phyloP scores from a whole-genome alignment of 2,329 filamentous ascomycete genomes.

The Cordyceps militaris region DNA sequence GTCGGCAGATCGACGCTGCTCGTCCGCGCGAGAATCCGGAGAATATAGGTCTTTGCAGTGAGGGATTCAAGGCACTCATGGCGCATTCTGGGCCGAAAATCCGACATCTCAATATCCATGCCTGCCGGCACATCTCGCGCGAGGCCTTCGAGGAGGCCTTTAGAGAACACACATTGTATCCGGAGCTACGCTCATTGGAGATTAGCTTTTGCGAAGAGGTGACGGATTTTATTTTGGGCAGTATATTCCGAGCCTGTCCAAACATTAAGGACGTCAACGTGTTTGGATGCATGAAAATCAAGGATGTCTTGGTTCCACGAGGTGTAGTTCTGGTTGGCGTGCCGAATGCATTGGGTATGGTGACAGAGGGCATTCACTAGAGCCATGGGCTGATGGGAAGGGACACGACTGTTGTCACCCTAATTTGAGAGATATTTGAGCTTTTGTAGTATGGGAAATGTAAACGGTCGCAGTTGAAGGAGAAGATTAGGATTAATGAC shows the following conservation, averaged over 20 bases:
- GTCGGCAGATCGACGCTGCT: slow-evolving; percentile 66
- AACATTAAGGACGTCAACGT: slow-evolving; percentile 52
- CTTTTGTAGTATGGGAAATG: neutral
- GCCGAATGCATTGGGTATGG: slow-evolving; percentile 52
- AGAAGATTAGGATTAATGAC: too few relatives aligned
- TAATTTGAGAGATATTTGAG: neutral
- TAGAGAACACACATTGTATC: slow-evolving; percentile 51
- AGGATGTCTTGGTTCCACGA: slow-evolving; percentile 43
- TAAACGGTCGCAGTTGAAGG: too few relatives aligned
- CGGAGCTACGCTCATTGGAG: slow-evolving; percentile 63
- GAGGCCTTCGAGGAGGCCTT: slow-evolving; percentile 72
- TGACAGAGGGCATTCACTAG: slow-evolving; percentile 42
- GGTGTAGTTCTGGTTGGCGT: slow-evolving; percentile 52
- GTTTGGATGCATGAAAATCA: slow-evolving; percentile 60
- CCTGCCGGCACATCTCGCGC: slow-evolving; percentile 72
- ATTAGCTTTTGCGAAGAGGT: slow-evolving; percentile 68
- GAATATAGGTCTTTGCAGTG: slow-evolving; percentile 64
- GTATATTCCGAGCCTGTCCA: slow-evolving; percentile 58
- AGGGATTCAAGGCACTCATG: slow-evolving; percentile 77
- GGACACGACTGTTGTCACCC: neutral
- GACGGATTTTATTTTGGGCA: slow-evolving; percentile 56
- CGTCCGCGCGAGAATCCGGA: slow-evolving; percentile 59
- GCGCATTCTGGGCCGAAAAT: slow-evolving; percentile 65
- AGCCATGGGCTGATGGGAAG: neutral
- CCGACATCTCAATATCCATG: slow-evolving; percentile 66